Evolutionary conservation across 2,329 filamentous ascomycete species (phyloP).

Genomic region (Cladobotryum mycophilum): DNA sequence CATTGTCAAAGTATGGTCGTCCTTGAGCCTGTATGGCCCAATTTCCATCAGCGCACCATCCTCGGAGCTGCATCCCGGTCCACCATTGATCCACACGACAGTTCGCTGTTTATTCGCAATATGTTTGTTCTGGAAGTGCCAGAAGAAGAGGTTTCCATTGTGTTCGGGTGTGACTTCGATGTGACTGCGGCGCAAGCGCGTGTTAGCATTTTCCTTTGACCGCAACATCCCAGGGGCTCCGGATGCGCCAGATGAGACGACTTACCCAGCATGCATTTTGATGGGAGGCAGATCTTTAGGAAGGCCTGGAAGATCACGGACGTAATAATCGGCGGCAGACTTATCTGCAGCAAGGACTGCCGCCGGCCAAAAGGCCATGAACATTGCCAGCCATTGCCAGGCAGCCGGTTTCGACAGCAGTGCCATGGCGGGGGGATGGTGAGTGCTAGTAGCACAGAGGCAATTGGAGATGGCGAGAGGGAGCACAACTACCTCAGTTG

Average conservation of each 20-base stretch:
- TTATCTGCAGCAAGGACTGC: slow-evolving; percentile 25
- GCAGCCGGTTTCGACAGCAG: slow-evolving; percentile 5
- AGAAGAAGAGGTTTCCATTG: slow-evolving; percentile 96
- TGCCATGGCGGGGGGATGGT: slow-evolving; percentile 9
- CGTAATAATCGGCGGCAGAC: slow-evolving; percentile 72
- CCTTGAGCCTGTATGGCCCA: slow-evolving; percentile 81
- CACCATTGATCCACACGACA: slow-evolving; percentile 95
- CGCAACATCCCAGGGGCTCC: not conserved
- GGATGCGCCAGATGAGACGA: slow-evolving; percentile 10
- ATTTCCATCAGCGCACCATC: slow-evolving; percentile 96
- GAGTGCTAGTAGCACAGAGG: slow-evolving; percentile 2
- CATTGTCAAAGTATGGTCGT: slow-evolving; percentile 63
- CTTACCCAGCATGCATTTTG: slow-evolving; percentile 98
- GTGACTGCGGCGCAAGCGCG: slow-evolving; percentile 52
- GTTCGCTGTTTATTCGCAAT: slow-evolving; percentile 88
- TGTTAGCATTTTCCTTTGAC: slow-evolving; percentile 17
- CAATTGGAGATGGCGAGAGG: not conserved
- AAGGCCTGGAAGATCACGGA: slow-evolving; percentile 76
- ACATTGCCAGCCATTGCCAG: slow-evolving; percentile 24
- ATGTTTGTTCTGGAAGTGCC: slow-evolving; percentile 93
- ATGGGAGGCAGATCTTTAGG: slow-evolving; percentile 65
- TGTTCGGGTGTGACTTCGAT: slow-evolving; percentile 79
- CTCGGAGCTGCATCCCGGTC: slow-evolving; percentile 94
- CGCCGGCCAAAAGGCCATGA: slow-evolving; percentile 38
- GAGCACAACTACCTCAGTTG: slow-evolving; percentile 8